A percentile compares a stretch with the other conserved stretches of the same genome.
phyloP scores from a whole-genome alignment of 1,284 basidiomycete genomes.

The Rhodotorula sp. region DNA sequence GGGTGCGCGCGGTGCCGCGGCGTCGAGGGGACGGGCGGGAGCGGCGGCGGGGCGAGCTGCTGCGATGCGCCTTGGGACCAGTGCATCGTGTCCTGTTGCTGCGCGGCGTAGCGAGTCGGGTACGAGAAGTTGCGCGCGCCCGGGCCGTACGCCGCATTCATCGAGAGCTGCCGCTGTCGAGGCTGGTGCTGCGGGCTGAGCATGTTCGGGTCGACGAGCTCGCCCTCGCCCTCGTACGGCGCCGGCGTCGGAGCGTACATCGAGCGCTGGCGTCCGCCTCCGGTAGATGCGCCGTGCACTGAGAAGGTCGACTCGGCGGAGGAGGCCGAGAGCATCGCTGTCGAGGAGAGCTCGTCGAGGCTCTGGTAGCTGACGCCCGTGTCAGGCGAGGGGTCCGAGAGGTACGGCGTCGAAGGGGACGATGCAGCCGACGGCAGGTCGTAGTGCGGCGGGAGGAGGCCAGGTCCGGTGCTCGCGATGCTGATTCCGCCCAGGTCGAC shows the following conservation, averaged over 20 bases:
- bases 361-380: conserved; percentile 16
- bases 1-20: conserved; percentile 15
- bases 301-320: conserved; percentile 34
- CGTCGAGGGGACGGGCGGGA: conserved; percentile 26
- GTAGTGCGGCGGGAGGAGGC: conserved; percentile 3
- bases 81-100: conserved; percentile 4
- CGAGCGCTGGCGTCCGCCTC: not conserved
- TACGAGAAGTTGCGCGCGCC: conserved; percentile 36
- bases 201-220: conserved; percentile 5
- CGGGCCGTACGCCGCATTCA: conserved; percentile 19
- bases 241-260: not conserved
- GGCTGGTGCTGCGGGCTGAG: conserved; percentile 25
- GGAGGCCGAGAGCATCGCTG: conserved; percentile 21
- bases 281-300: not conserved
- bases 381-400: conserved; percentile 42
- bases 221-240: not conserved
- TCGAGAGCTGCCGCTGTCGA: conserved; percentile 25
- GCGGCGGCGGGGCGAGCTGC: conserved; percentile 8
- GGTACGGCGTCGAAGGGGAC: conserved; percentile 36
- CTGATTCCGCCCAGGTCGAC: not conserved
- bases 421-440: conserved; percentile 37
- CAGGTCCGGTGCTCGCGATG: not conserved
- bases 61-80: conserved; percentile 9
- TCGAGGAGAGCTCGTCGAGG: conserved; percentile 17
- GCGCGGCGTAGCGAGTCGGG: conserved; percentile 34